Percentiles rank a stretch among this genome's conserved stretches.
phyloP scores from a whole-genome alignment of 192 early-diverging fungal genomes.

The Coemansia sp. region DNA sequence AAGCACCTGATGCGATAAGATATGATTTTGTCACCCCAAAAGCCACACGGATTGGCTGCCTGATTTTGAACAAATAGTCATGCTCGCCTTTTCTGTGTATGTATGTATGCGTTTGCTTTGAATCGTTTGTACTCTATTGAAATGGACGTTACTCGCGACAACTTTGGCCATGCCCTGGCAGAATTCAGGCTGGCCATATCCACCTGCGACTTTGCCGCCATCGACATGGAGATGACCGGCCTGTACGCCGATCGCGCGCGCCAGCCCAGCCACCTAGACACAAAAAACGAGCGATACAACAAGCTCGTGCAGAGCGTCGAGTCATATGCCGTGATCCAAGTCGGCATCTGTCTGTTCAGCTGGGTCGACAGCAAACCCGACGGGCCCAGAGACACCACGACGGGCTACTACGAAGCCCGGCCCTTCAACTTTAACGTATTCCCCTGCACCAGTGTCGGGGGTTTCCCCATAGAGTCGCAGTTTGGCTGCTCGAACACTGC shows the following conservation, averaged over 20 bases:
- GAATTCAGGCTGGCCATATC: constrained; percentile 29
- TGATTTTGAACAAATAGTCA: not conserved
- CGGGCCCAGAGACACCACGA: not conserved
- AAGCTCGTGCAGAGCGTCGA: constrained; percentile 56
- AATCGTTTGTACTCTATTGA: no score
- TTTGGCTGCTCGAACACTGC: constrained; percentile 56
- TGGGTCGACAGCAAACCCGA: constrained; percentile 49
- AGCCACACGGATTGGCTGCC: not conserved
- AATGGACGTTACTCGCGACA: constrained; percentile 47
- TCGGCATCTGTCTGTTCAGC: constrained; percentile 81
- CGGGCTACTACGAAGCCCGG: constrained; percentile 64
- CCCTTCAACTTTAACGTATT: constrained; percentile 93
- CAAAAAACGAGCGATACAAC: constrained; percentile 57
- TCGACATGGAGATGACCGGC: constrained; percentile 53
- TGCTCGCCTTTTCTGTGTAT: not conserved
- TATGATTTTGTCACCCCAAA: not conserved
- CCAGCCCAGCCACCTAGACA: constrained; percentile 49
- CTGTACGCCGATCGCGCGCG: constrained; percentile 31
- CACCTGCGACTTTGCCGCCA: constrained; percentile 41
- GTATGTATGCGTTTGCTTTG: not conserved
- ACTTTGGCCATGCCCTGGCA: constrained; percentile 25
- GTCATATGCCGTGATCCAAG: constrained; percentile 67
- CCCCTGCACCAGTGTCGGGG: constrained; percentile 49
- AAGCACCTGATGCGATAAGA: not conserved
- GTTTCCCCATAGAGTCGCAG: constrained; percentile 20